Conservation (phyloP, 2,329 filamentous ascomycete species). For the Sclerotinia borealis region DNA sequence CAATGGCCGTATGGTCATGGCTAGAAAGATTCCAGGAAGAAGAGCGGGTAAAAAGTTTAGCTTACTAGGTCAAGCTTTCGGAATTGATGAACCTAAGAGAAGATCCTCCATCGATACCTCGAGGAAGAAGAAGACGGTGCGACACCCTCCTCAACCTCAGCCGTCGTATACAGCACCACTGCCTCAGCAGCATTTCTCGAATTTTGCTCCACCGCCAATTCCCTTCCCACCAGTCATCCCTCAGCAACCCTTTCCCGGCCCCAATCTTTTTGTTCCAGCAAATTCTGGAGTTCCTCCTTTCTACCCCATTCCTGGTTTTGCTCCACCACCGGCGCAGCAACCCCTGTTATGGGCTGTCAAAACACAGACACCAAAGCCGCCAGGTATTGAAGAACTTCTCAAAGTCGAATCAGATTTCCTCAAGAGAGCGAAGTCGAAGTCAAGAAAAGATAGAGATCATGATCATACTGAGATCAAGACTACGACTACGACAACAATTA, state of each 20-base stretch:
- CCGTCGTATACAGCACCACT: conserved; percentile 12
- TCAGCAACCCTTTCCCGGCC: background rate
- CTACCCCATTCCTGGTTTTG: background rate
- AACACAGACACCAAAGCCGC: conserved; percentile 7
- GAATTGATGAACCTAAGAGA: background rate
- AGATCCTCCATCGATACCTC: background rate
- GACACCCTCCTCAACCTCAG: conserved; percentile 16
- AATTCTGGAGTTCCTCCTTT: conserved; percentile 3
- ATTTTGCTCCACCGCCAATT: background rate
- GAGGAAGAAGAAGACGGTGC: background rate
- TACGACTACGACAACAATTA: conserved; percentile 20
- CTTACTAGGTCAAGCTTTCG: conserved; percentile 5
- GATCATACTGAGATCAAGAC: background rate
- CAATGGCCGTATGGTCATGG: background rate
- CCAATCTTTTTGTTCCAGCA: background rate
- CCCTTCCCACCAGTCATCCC: background rate
- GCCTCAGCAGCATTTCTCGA: conserved; percentile 12
- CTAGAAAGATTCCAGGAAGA: background rate
- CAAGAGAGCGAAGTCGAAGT: background rate
- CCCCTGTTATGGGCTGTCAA: background rate
- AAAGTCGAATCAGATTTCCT: conserved; percentile 20
- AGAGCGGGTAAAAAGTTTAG: background rate
- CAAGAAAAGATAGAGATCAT: background rate
- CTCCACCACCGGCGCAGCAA: background rate
- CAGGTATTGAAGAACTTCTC: conserved; percentile 17